Percentiles rank a stretch among this genome's conserved stretches.
phyloP scores from a whole-genome alignment of 2,329 filamentous ascomycete genomes.

The Botrytis pseudocinerea region DNA sequence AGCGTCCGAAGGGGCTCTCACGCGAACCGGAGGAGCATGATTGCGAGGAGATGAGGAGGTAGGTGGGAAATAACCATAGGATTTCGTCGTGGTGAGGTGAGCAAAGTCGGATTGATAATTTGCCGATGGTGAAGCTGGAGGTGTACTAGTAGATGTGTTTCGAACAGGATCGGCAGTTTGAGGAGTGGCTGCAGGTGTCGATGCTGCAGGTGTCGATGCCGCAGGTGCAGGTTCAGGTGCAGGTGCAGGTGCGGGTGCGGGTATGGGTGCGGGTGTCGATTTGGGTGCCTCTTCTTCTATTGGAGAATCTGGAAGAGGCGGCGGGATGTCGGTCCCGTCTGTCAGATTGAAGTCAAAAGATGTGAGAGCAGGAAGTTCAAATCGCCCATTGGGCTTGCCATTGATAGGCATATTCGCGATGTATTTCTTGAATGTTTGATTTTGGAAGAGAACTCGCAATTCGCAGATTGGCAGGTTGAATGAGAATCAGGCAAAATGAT shows the following conservation, averaged over 20 bases:
- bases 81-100: conserved; percentile 1
- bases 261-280: conserved; percentile 26
- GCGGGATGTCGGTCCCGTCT: conserved; percentile 42
- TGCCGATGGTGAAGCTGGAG: conserved; percentile 14
- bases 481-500: too few species aligned
- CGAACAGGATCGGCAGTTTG: not conserved
- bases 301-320: conserved; percentile 40
- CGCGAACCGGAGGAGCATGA: conserved; percentile 1
- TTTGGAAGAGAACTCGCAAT: not conserved
- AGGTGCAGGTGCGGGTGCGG: conserved; percentile 20
- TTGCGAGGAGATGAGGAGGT: not conserved
- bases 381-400: conserved; percentile 38
- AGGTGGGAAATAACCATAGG: conserved; percentile 13
- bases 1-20: conserved; percentile 13
- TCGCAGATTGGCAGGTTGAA: not conserved
- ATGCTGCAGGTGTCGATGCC: not conserved
- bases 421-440: not conserved
- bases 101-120: conserved; percentile 12
- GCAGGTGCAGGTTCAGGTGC: not conserved
- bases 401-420: conserved; percentile 33
- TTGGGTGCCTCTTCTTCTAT: conserved; percentile 33
- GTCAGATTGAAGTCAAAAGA: conserved; percentile 41
- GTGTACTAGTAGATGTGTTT: conserved; percentile 1
- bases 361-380: conserved; percentile 40
- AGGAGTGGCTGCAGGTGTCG: not conserved